Conservation (phyloP, 345 rosid species). For the Schrenkiella parvula region DNA sequence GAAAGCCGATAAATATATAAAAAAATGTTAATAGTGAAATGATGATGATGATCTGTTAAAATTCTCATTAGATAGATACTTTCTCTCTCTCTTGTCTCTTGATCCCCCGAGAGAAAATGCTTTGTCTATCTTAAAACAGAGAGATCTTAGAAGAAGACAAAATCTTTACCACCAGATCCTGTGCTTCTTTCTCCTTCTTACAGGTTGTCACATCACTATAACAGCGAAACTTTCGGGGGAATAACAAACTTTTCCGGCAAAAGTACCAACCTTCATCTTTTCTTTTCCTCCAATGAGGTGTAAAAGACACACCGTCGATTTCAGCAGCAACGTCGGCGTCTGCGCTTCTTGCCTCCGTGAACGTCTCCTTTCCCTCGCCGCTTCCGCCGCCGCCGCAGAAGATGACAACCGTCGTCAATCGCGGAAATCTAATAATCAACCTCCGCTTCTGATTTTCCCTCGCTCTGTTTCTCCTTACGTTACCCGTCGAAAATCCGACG, state of each 20-base stretch:
- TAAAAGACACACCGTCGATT: constrained; percentile 61
- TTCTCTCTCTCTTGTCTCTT: neutral
- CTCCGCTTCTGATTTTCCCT: constrained; percentile 55
- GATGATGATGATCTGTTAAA: constrained; percentile 21
- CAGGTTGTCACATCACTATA: constrained; percentile 26
- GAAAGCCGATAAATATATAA: neutral
- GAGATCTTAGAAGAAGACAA: constrained; percentile 27
- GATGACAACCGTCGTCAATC: constrained; percentile 19
- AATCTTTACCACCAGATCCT: constrained; percentile 25
- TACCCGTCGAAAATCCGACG: constrained; percentile 54
- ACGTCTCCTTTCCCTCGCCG: constrained; percentile 54
- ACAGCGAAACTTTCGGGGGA: constrained; percentile 5
- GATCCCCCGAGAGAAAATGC: neutral
- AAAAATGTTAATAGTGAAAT: neutral
- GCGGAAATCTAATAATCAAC: constrained; percentile 21
- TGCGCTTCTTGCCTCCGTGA: constrained; percentile 91
- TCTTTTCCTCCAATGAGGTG: constrained; percentile 60
- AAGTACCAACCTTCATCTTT: neutral
- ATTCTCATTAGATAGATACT: neutral
- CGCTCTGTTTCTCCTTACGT: constrained; percentile 81
- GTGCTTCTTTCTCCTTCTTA: constrained; percentile 14
- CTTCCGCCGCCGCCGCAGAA: constrained; percentile 41
- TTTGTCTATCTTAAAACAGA: neutral
- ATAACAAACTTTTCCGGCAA: neutral
- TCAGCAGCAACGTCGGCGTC: constrained; percentile 67